Evolutionary conservation across 768 basidiomycete genomes (phyloP), one percentile per base, ranked within the genome.

Genomic region (Pleurotus tuoliensis): DNA sequence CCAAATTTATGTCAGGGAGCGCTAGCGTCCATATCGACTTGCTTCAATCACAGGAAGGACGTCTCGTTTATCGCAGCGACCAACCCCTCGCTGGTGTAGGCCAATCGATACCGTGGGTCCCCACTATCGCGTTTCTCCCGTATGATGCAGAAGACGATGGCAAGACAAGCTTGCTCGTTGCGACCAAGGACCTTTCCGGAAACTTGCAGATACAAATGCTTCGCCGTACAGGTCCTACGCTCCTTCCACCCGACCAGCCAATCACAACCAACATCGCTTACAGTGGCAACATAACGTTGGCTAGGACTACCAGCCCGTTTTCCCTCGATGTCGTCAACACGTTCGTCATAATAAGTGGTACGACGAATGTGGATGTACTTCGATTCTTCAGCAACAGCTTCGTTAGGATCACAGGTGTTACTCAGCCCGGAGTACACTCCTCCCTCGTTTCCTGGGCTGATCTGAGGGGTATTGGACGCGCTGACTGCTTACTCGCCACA

Each of bases 141-240:
- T 53, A 40, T 41, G 51, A 22, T 12, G 51, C 51, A 3, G 51
- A 53, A 37, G 37, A 53, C 12, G 39, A 53, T 41, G 51, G 51
- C 16, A 53, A 43, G 25, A 43, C 51, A n/a, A 53, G 51, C 22
- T 13, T 53, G 18, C 39, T 53, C 20, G 51, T 53, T 16, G 51
- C 51, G 15, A 53, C 37, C 39, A 39, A 30, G 20, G 38, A 53
- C 20, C 39, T 53, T 12, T 53, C 51, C 4, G 51, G 51, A 8
- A 53, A 53, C n/a, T 25, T 53, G 16, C 51, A 53, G 15, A 8
- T 40, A 5, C 51, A 53, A 15, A 41, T 51, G 49, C 49, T 51
- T 37, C 49, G 49, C n/a, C 38, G 49, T 13, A 51, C 49, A 2
- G 49, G 49, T 13, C 49, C 49, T 18, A 51, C 49, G 16, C 49